Evolutionary conservation across 2,329 filamentous ascomycete genomes (phyloP), one percentile per base, ranked within the genome.

Genomic region (Aspergillus ochraceus): DNA sequence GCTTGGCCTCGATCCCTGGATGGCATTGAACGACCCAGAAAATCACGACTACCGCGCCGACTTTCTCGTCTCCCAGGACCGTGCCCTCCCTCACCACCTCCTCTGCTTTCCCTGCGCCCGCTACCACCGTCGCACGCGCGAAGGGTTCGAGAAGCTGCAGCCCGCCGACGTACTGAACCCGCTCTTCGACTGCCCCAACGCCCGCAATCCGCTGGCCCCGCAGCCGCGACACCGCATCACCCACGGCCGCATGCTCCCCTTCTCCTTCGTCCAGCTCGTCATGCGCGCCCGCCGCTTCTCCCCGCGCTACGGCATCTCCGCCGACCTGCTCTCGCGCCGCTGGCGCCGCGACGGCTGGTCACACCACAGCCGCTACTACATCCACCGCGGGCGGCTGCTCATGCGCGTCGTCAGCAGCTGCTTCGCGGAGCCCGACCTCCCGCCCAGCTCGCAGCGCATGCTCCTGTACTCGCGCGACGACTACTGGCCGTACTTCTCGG

Each of bases 401-500:
- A 80, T 88, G 75, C 82, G 86, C n/a, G 80, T 86, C 3, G 79
- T 81, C 36, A 85, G 82, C 55, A 80, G 81, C 59, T 73, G 74
- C 20, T 86, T 84, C 61, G 84, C 85, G 1, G 72, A 78, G 0
- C 77, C 81, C 0, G 81, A 76, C 2, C 76, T 87, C 26, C 82
- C 84, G 0, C 75, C 79, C 6, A 81, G 81, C 4, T 79, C 77
- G 4, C 77, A 83, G 64, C 81, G 86, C 2, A 75, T 86, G 57
- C 76, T 88, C 2, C 78, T 88, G 2, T 88, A 84, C 72, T 84
- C 80, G 30, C 80, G 83, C 59, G 82, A 85, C 54, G 85, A 88
- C 66, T 88, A 86, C 71, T 81, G 77, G 55, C 86, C 86, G 0
- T 88, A 84, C 69, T 88, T 88, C 72, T 86, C 83, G 11, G 83